Base-by-base conservation (phyloP, 1,139 yeast genomes). In the Keqinozyma sinolaborantium region DNA sequence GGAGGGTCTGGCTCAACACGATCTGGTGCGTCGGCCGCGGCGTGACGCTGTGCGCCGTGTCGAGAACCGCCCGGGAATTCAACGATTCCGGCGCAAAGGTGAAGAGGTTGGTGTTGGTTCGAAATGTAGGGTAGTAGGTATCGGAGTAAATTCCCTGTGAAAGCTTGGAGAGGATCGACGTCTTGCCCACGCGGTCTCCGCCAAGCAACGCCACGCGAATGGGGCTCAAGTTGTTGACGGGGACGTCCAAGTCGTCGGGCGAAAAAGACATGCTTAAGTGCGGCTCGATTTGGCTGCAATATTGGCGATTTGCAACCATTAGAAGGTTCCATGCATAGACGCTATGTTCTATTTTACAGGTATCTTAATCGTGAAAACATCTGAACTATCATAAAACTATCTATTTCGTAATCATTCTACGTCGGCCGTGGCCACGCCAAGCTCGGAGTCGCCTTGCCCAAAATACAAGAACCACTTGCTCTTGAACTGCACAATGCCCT, bases 41-140 rank as follows among this genome's bases (percentile, higher is more conserved):
- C 27, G 9, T 6, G 16, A 13, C 5, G 14, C 6, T 5, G 14
- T 5, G 14, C 23, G 3, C 21, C 21, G 10, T 18, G 21, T 18
- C 21, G 21, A 18, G 21, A 18, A 18, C 16, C 16, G 23, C 8
- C 23, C 20, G 23, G 24, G 25, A 16, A 26, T 13, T 10, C 7
- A 18, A 10, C 5, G 66, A 51, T 4, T 51, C 48, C 0, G 88
- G 77, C 4, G 49, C 50, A 45, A 65, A 82, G 14, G 73, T 73
- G 43, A 79, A 68, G 30, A 82, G 53, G 35, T 77, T 63, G 9
- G 86, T 77, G 16, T 64, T 60, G 54, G 63, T 72, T 50, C 56
- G 70, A 18, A 60, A 64, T 2, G 90, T 83, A 2, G 92, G 92
- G 44, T 83, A 83, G 50, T 83, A 79, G 4, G 78, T 74, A 28